Conservation (phyloP, 805 yeast species). For the Wickerhamiella kurtzmanii region DNA sequence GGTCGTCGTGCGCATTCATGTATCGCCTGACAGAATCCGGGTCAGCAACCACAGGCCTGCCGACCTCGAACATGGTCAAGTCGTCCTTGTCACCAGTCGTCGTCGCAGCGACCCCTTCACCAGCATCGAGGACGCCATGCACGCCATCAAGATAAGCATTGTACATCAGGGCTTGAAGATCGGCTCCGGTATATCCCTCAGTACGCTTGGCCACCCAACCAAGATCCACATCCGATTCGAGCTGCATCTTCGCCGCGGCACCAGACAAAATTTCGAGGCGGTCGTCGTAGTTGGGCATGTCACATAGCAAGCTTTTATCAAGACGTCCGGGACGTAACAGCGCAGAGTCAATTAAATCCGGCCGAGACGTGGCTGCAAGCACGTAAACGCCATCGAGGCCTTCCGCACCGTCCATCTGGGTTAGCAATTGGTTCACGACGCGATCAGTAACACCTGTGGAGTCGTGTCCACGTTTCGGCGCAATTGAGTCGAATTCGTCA, state of each 20-base stretch:
- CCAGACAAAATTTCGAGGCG: conserved; percentile 54
- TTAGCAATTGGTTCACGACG: conserved; percentile 90
- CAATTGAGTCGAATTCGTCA: conserved; percentile 93
- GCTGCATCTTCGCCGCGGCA: conserved; percentile 45
- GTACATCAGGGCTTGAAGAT: conserved; percentile 79
- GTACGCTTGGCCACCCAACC: conserved; percentile 43
- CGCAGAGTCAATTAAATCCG: conserved; percentile 92
- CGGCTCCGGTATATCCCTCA: conserved; percentile 86
- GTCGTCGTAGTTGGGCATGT: conserved; percentile 61
- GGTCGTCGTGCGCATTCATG: neutral
- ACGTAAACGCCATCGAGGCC: conserved; percentile 95
- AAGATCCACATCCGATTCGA: conserved; percentile 40
- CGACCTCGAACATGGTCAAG: conserved; percentile 15
- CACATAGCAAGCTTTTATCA: conserved; percentile 84
- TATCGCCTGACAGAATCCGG: conserved; percentile 8
- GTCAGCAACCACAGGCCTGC: conserved; percentile 4
- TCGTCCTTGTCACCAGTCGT: conserved; percentile 5
- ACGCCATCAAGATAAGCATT: conserved; percentile 80
- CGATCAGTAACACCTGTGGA: conserved; percentile 96
- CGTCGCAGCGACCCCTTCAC: neutral
- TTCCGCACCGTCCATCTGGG: conserved; percentile 99
- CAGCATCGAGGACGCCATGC: conserved; percentile 35
- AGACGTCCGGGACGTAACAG: conserved; percentile 89
- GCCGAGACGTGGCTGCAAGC: conserved; percentile 90
- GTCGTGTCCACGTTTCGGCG: conserved; percentile 95